Evolutionary conservation across 352 stramenopile genomes (phyloP), one percentile per base, ranked within the genome.

Genomic region (Halophytophthora batemanensis): DNA sequence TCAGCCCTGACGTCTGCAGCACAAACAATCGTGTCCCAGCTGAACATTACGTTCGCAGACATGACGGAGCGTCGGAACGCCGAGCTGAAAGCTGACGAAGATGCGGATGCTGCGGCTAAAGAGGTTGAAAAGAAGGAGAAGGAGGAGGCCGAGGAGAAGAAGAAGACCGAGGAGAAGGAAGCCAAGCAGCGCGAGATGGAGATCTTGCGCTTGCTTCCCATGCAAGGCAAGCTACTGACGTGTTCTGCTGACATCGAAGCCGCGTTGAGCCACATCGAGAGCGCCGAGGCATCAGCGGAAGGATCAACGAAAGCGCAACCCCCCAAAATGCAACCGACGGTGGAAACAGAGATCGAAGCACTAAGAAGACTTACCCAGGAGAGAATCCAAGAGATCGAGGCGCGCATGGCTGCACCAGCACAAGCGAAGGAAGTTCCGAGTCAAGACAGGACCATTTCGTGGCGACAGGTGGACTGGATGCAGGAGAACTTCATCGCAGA

Each of bases 231-330:
- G 33, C 51, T 86, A 7, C 46, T 84, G 8, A 67, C 62, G 14
- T 66, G 61, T 6, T 72, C 69, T 5, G 14, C 43, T 3, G 76
- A 87, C 25, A 67, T 87, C 40, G 57, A 87, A 2, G 60, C 71
- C 5, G 66, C 71, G 2, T 44, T 87, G 7, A 8, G 48, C 3
- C 67, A 77, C 14, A 44, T 87, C 6, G 76, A 84, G 17, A 31
- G 21, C 12, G 21, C 25, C 7, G 54, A 69, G 18, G 15, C n/a
- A 40, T 14, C 37, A 31, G 5, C 38, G 23, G 13, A 18, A 40
- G 29, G 21, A 43, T 8, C 25, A 31, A 2, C 2, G 13, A 37
- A 31, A 43, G 36, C 2, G 8, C 35, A 49, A 43, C 13, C 14
- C 12, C 25, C 19, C 1, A 5, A 41, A 34, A 37, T 14, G 21